Evolutionary conservation across 73 alveolate genomes (phyloP).

Genomic region (Symbiodinium natans): DNA sequence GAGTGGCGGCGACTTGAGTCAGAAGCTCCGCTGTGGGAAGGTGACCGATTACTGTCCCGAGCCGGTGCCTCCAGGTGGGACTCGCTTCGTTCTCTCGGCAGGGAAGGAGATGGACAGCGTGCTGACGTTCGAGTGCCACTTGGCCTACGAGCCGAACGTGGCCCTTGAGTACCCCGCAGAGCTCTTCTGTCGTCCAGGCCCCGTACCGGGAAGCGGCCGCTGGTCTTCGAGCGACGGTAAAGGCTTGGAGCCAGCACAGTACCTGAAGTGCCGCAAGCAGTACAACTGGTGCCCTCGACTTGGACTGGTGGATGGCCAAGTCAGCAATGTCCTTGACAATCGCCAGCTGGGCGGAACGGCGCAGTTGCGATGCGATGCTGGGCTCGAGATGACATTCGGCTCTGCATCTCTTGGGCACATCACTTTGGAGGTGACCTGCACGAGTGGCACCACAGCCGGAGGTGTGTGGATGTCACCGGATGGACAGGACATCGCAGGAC

Average conservation of each 20-base stretch:
- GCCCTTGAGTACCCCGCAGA: conserved; percentile 68
- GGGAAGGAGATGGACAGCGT: conserved; percentile 66
- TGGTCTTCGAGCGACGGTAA: conserved; percentile 62
- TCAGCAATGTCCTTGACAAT: neutral
- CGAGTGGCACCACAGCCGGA: conserved; percentile 48
- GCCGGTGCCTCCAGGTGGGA: conserved; percentile 73
- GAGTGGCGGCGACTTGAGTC: neutral
- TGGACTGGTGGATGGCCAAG: conserved; percentile 34
- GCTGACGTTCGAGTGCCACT: conserved; percentile 29
- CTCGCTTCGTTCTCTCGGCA: conserved; percentile 28
- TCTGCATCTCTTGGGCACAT: neutral
- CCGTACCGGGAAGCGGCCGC: conserved; percentile 36
- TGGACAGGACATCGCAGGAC: conserved; percentile 76
- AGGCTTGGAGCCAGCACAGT: neutral
- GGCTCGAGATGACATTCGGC: neutral
- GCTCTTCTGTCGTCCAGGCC: conserved; percentile 74
- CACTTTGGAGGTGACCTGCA: conserved; percentile 40
- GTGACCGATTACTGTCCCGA: conserved; percentile 43
- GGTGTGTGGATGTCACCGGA: conserved; percentile 71
- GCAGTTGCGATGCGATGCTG: conserved; percentile 2
- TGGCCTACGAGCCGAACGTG: conserved; percentile 86
- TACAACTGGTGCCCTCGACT: conserved; percentile 83
- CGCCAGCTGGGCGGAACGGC: conserved; percentile 71
- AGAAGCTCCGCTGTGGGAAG: conserved; percentile 55
- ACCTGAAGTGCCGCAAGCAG: conserved; percentile 56